Base-by-base conservation (phyloP, 2,329 filamentous ascomycete genomes). In the Cordyceps cicadae region DNA sequence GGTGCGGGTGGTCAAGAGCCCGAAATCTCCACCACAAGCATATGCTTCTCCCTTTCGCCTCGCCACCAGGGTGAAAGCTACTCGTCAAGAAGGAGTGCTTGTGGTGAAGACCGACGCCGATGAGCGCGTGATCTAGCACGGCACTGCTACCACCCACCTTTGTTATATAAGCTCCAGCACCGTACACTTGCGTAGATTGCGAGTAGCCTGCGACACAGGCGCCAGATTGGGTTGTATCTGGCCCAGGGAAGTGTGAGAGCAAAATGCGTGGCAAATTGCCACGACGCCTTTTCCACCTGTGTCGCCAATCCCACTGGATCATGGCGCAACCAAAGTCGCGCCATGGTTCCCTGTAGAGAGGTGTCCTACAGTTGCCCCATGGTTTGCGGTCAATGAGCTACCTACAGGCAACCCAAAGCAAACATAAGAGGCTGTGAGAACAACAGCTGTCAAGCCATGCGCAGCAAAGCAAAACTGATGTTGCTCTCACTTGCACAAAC, bases 261-360 rank as follows among this genome's bases (percentile, higher is more conserved):
- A 46, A 41, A 24, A 12, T 55, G 51, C 45, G 21, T 37, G 19
- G 59, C 59, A 51, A 17, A 21, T 45, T 55, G 50, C 62, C 66
- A 64, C 68, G 66, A 66, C 65, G 66, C 67, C 63, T 68, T 68
- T 70, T 70, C 67, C 69, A 63, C 61, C 54, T 37, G 52, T 51
- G 45, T 56, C 61, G 24, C 52, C 59, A 55, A 55, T 37, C 52
- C 59, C 45, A 15, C 37, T 43, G 49, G 53, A 56, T 26, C 53
- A 39, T 45, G 52, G 32, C 19, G 46, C 46, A 37, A 43, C 50
- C 53, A 46, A 48, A n/a, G 46, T 26, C n/a, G 8, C 26, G 24
- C 26, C 56, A 52, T 19, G 15, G n/a, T 48, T 43, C 26, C 29
- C 56, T 62, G 56, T 60, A 62, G 61, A 56, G 56, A 62, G 56